phyloP scores from a whole-genome alignment of 1,139 yeast species.

The Yamadazyma pseudoaaseri region DNA sequence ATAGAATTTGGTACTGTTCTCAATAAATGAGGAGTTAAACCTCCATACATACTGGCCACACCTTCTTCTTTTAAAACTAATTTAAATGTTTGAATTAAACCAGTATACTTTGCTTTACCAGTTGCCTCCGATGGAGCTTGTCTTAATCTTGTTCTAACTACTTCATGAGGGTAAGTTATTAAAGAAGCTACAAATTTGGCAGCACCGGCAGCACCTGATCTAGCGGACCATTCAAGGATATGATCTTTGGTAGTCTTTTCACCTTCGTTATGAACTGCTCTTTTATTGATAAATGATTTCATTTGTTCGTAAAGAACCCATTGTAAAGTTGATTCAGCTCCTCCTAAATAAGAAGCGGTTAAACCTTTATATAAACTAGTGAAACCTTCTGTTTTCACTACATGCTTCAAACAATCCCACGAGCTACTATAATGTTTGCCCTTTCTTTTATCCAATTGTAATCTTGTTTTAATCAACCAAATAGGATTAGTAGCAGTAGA shows the following conservation, averaged over 20 bases:
- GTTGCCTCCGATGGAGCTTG: constrained; percentile 80
- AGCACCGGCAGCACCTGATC: constrained; percentile 97
- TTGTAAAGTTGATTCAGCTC: constrained; percentile 88
- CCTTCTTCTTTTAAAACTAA: constrained; percentile 90
- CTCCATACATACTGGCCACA: constrained; percentile 90
- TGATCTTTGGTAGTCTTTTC: constrained; percentile 59
- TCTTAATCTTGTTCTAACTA: constrained; percentile 90
- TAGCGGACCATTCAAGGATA: constrained; percentile 86
- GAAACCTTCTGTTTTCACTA: constrained; percentile 75
- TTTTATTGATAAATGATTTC: constrained; percentile 65
- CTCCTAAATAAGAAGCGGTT: constrained; percentile 92
- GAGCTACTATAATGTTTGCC: constrained; percentile 75
- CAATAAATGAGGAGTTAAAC: constrained; percentile 92
- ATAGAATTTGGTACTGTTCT: constrained; percentile 98
- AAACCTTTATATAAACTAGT: constrained; percentile 81
- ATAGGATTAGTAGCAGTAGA: constrained; percentile 99
- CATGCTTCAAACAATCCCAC: constrained; percentile 76
- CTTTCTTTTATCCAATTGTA: constrained; percentile 78
- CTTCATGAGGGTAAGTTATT: constrained; percentile 96
- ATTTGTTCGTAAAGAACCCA: constrained; percentile 97
- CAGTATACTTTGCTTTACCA: constrained; percentile 86
- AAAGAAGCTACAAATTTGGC: constrained; percentile 93
- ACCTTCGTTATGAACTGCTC: constrained; percentile 48
- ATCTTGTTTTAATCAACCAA: constrained; percentile 93
- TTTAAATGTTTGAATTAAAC: constrained; percentile 82